Base-by-base conservation (phyloP, 495 filamentous ascomycete species). In the Hyaloscypha hepaticicola region DNA sequence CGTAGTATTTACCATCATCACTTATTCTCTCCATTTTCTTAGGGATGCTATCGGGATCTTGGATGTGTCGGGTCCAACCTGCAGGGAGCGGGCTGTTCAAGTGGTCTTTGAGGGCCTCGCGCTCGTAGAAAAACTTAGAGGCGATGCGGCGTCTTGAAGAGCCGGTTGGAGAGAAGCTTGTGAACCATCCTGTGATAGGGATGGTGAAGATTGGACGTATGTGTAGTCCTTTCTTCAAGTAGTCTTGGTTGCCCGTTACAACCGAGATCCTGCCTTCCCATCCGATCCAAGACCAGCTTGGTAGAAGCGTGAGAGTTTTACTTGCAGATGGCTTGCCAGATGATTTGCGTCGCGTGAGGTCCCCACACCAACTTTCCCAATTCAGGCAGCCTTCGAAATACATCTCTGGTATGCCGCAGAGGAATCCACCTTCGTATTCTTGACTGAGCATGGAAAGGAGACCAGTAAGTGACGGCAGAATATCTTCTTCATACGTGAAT, bases 261-360 rank as follows among this genome's bases (percentile, higher is more conserved):
- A 5, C 19, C 27, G n/a, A 34, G 19, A 64, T 53, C 14, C 34
- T 21, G 22, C 72, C 70, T 34, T 72, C 53, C 69, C 72, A 74
- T 9, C 66, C 72, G 53, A 71, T 65, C 70, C 70, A 74, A 5
- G 70, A 71, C 72, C 70, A 74, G 26, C 66, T 69, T 58, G 72
- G 72, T 2, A 74, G 62, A 24, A 25, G n/a, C 33, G 57, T 50
- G 5, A 55, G 28, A 49, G 33, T 9, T 29, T 16, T 45, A 16
- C 38, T 45, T 16, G 38, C 38, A 63, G 62, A 14, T 41, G 57
- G 60, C 58, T 48, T 28, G 56, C 51, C 21, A 24, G 63, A 31
- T 45, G 29, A 12, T 4, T 28, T 21, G 28, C 38, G 45, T 45
- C 33, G 24, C 51, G 57, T 52, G 22, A 29, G 66, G 34, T 53